Evolutionary conservation across 2,329 filamentous ascomycete genomes (phyloP), one percentile per base, ranked within the genome.

Genomic region (Alternaria incomplexa): DNA sequence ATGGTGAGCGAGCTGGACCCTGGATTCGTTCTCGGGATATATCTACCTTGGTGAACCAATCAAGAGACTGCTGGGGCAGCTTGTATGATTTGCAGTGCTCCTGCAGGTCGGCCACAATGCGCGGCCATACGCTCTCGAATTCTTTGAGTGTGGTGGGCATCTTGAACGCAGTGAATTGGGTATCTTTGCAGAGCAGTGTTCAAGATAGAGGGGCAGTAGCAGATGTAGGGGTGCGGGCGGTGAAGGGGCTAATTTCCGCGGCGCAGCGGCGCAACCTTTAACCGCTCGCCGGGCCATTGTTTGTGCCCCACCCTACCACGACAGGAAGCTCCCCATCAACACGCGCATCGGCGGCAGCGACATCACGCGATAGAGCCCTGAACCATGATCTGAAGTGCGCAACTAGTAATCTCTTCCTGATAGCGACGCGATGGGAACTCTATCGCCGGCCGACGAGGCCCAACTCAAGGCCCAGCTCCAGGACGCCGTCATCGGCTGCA

Each of bases 61-160:
- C 87, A 63, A 95, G 83, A 65, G 93, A 91, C 81, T 91, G 87
- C 71, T 91, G 82, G 57, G 96, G 94, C 28, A 97, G 85, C 64
- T 94, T 93, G 85, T 96, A 97, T 74, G 88, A 85, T 79, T 89
- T 87, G 71, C 91, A 91, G 83, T 96, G 89, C 67, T 89, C 89
- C 71, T 94, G 86, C 61, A 99, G 85, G 76, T 93, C 93, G 79
- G 92, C 87, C 76, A 94, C 89, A 69, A 99, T 88, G 81, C 90
- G 90, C 59, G 93, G 93, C 84, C 94, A 98, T 79, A 97, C 88
- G 48, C 89, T 85, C 86, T 98, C 93, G 80, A 99, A 99, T 76
- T 97, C 90, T 76, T 91, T 85, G 62, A 94, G 89, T 52, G 90
- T 94, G 54, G 91, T 91, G 71, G 89, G 89, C 85, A 96, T 89